These are phyloP conservation scores for Wickerhamiella qilinensis DNA, from an alignment of 805 yeast species.

Conservation along the genomic window DNA sequence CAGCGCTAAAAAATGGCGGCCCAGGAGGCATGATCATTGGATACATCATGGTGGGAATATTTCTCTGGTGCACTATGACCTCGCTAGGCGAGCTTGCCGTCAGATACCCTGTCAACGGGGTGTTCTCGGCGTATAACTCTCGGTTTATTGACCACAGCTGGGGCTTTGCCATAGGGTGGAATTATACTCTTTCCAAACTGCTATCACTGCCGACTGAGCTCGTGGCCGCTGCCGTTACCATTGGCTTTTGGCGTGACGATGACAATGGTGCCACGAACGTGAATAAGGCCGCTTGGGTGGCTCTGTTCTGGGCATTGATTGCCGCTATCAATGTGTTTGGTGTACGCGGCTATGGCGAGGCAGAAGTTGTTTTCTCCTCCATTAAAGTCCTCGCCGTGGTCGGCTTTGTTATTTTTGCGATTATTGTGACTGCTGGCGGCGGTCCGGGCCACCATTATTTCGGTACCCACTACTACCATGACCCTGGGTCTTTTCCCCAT, in stretches of 20 bases:
- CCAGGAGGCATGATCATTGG: conserved; percentile 46
- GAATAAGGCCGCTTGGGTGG: conserved; percentile 43
- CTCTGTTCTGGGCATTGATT: conserved; percentile 35
- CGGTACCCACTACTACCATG: conserved; percentile 40
- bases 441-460: conserved; percentile 39
- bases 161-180: conserved; percentile 63
- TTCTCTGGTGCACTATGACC: conserved; percentile 47
- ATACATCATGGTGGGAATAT: conserved; percentile 41
- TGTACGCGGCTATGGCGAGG: conserved; percentile 49
- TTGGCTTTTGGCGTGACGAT: conserved; percentile 40
- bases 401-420: conserved; percentile 48
- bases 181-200: conserved; percentile 49
- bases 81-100: conserved; percentile 59
- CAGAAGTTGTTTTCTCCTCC: conserved; percentile 44
- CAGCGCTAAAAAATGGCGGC: conserved; percentile 38
- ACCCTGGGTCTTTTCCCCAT: conserved; percentile 52
- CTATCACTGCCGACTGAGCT: conserved; percentile 53
- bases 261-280: conserved; percentile 20
- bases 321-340: conserved; percentile 36
- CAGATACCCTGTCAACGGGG: conserved; percentile 46
- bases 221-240: conserved; percentile 43
- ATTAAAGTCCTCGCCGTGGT: conserved; percentile 44
- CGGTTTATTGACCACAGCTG: conserved; percentile 50
- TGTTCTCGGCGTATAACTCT: conserved; percentile 43
- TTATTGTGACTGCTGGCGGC: conserved; percentile 29